Evolutionary conservation across 2,329 filamentous ascomycete species (phyloP).

Genomic region (Cytospora leucostoma): DNA sequence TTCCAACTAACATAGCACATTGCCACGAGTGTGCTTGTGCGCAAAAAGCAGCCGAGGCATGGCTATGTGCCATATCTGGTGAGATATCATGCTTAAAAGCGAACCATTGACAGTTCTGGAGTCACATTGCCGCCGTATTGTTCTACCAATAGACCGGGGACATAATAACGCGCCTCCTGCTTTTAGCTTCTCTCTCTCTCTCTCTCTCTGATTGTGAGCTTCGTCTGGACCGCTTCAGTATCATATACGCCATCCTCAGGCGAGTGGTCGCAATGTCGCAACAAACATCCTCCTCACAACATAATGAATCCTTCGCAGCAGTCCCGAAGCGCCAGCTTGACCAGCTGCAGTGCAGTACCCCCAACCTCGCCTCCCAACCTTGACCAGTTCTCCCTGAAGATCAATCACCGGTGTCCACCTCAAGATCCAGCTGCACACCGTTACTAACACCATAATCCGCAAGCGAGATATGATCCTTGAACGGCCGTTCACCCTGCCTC

Average conservation of each 20-base stretch:
- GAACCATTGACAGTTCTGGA: not conserved
- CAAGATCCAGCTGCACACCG: conserved; percentile 71
- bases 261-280: not conserved
- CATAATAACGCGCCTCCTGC: not conserved
- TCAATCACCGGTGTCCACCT: conserved; percentile 63
- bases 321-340: not conserved
- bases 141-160: not conserved
- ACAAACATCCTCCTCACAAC: not conserved
- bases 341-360: not conserved
- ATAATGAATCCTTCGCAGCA: not conserved
- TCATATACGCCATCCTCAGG: not conserved
- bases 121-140: not conserved
- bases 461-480: conserved; percentile 85
- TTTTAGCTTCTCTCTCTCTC: not conserved
- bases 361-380: not conserved
- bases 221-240: not conserved
- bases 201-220: not conserved
- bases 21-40: not conserved
- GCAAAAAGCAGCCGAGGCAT: not conserved
- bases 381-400: not conserved
- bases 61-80: not conserved
- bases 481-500: conserved; percentile 87
- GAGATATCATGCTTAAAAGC: not conserved
- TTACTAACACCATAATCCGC: conserved; percentile 95
- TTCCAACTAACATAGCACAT: not conserved